Conservation (phyloP, 371 early-diverging fungal species). For the Paraphysoderma sedebokerense region DNA sequence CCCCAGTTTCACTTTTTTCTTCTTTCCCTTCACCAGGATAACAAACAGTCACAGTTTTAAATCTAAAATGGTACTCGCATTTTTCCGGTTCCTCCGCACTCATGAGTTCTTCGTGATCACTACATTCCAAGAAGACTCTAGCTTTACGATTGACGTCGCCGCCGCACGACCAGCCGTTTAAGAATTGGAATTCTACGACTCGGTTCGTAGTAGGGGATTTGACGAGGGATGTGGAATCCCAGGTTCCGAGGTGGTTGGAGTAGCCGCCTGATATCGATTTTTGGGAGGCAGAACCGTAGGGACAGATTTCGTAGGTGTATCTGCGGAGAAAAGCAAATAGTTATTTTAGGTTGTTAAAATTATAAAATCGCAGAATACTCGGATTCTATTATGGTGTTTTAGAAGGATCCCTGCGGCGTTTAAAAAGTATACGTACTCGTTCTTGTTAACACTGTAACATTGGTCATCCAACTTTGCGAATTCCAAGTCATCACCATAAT, state of each 20-base stretch:
- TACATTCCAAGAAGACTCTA: slow-evolving; percentile 43
- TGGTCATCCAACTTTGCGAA: slow-evolving; percentile 41
- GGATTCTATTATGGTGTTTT: too few relatives aligned
- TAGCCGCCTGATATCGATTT: slow-evolving; percentile 33
- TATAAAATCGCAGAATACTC: too few relatives aligned
- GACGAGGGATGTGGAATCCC: not conserved
- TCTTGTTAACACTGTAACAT: slow-evolving; percentile 46
- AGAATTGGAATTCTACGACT: not conserved
- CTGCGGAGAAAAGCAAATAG: slow-evolving; percentile 12
- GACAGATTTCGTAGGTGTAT: slow-evolving; percentile 68
- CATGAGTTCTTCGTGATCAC: slow-evolving; percentile 39
- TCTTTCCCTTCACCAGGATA: slow-evolving; percentile 2
- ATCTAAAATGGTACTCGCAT: slow-evolving; percentile 65
- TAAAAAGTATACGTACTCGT: slow-evolving; percentile 37
- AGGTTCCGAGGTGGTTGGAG: slow-evolving; percentile 42
- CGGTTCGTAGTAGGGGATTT: not conserved
- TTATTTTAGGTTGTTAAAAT: not conserved
- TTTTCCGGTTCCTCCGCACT: slow-evolving; percentile 75
- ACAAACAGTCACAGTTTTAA: slow-evolving; percentile 66
- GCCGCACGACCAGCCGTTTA: slow-evolving; percentile 67
- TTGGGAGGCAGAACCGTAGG: slow-evolving; percentile 57
- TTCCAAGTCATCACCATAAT: slow-evolving; percentile 38
- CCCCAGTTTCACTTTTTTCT: not conserved
- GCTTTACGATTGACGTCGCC: slow-evolving; percentile 74
- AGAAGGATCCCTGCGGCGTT: too few relatives aligned